These are phyloP conservation scores for Solanum hybrid DNA, from an alignment of 305 asterid species.

Conservation along the genomic window DNA sequence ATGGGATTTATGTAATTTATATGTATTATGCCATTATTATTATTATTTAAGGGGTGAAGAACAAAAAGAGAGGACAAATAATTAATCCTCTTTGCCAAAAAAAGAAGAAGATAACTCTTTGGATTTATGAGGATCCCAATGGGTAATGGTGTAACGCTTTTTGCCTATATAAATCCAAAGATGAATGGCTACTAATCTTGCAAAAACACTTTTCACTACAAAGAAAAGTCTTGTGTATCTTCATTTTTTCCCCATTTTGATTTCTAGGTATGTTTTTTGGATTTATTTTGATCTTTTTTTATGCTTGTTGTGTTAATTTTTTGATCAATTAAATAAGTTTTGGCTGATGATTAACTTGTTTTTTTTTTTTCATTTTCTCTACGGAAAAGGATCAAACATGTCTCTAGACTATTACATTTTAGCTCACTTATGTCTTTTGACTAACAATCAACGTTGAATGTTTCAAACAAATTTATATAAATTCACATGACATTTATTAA, in stretches of 20 bases:
- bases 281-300: not conserved
- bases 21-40: not conserved
- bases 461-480: not conserved
- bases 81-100: not conserved
- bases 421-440: not conserved
- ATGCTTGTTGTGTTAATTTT: not conserved
- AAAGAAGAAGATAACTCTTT: not conserved
- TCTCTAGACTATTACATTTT: not conserved
- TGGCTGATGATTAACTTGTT: not conserved
- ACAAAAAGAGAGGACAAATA: not conserved
- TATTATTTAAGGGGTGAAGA: no score
- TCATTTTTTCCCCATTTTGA: not conserved
- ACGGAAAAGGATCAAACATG: not conserved
- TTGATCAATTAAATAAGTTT: not conserved
- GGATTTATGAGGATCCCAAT: not conserved
- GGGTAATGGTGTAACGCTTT: conserved; percentile 5
- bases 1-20: no score
- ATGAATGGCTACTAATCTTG: not conserved
- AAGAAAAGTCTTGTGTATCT: not conserved
- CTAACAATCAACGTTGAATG: not conserved
- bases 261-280: not conserved
- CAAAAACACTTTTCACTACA: conserved; percentile 1
- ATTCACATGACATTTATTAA: not conserved
- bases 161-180: conserved; percentile 41
- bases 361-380: not conserved